A percentile compares a stretch with the other conserved stretches of the same genome.
Conservation (phyloP, 768 basidiomycete genomes). For the Nevesoporus exiguus region DNA sequence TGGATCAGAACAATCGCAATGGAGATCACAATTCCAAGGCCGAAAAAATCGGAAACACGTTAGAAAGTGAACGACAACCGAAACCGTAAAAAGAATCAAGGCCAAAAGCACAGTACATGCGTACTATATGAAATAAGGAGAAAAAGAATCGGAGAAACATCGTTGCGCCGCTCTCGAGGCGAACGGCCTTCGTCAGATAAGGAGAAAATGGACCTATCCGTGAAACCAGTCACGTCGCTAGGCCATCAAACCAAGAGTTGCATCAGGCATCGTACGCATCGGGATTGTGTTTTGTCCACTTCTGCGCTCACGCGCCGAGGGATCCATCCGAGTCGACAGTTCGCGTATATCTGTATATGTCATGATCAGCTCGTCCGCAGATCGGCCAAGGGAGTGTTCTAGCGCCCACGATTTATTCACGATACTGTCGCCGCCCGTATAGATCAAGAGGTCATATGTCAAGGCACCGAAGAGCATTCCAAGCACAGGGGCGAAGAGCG, state of each 20-base stretch:
- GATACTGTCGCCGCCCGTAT: constrained; percentile 48
- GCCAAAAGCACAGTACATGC: not conserved
- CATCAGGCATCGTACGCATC: not conserved
- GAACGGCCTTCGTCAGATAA: not conserved
- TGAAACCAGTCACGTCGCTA: not conserved
- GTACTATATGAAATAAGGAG: not conserved
- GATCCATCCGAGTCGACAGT: not conserved
- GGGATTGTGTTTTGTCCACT: not conserved
- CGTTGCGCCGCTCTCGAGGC: not conserved
- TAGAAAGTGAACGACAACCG: not conserved
- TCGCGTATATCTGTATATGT: not conserved
- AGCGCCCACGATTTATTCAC: constrained; percentile 44
- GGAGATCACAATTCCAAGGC: not conserved
- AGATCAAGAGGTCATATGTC: constrained; percentile 55
- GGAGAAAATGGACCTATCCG: not conserved
- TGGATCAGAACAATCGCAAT: not conserved
- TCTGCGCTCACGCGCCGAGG: not conserved
- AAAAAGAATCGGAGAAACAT: not conserved
- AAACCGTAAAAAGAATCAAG: not conserved
- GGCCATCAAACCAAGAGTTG: not conserved
- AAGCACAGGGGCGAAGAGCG: constrained; percentile 51
- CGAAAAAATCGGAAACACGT: not conserved
- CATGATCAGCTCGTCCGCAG: not conserved
- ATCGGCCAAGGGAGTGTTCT: not conserved
- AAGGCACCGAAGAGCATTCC: constrained; percentile 51